Percentiles rank a stretch among this genome's conserved stretches.
These are phyloP conservation scores for Circinella minor DNA, from an alignment of 371 early-diverging fungal species.

Conservation along the genomic window DNA sequence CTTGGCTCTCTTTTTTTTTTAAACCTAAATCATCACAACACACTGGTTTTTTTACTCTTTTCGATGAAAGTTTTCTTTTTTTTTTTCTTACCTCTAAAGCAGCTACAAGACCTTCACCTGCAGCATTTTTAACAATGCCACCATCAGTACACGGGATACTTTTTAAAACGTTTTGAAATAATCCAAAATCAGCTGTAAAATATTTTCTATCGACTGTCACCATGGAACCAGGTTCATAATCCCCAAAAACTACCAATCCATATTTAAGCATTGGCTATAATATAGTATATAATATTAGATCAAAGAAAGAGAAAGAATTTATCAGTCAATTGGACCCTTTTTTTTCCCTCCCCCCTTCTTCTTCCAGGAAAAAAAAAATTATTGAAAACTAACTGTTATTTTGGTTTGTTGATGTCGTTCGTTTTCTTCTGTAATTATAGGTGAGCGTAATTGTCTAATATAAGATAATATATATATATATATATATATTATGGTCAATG, in stretches of 20 bases:
- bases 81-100: constrained; percentile 59
- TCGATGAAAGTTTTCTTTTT: neutral
- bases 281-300: neutral
- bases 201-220: constrained; percentile 61
- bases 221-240: constrained; percentile 63
- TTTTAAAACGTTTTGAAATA: constrained; percentile 58
- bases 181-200: constrained; percentile 55
- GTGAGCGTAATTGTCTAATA: constrained; percentile 58
- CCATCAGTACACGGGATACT: constrained; percentile 58
- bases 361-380: neutral
- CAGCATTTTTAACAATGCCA: constrained; percentile 66
- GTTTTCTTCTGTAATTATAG: constrained; percentile 56
- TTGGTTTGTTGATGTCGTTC: constrained; percentile 59
- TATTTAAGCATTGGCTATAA: constrained; percentile 61
- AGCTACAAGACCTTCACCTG: constrained; percentile 66
- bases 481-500: neutral
- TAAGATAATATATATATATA: constrained; percentile 1
- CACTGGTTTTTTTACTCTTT: neutral
- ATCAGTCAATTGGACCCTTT: no score
- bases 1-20: neutral
- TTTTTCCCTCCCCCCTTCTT: neutral
- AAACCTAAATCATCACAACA: no score
- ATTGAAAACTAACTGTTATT: constrained; percentile 49
- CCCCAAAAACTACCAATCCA: constrained; percentile 70
- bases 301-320: no score